Base-by-base conservation (phyloP, 208 protist species). In the Crithidia thermophila region DNA sequence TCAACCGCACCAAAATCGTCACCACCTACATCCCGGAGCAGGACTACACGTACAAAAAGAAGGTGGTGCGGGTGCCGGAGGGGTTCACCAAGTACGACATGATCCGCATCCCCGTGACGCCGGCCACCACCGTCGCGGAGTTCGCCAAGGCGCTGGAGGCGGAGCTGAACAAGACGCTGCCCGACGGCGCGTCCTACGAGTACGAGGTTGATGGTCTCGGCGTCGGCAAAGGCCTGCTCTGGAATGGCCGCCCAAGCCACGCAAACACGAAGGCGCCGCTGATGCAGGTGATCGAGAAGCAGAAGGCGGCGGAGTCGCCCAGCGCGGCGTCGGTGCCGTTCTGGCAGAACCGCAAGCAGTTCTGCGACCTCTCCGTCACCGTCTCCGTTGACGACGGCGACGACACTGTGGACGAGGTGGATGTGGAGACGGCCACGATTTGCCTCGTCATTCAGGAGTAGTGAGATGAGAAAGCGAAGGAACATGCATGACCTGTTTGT, bases 21-120 rank as follows among this genome's bases (percentile, higher is more conserved):
- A 72, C 56, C 27, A 94, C 88, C 16, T 96, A 93, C 65, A 31
- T 96, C 9, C 88, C 91, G 10, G 91, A 96, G 77, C 83, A 93
- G 64, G 91, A 94, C 67, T 93, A 88, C 72, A 96, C 86, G 13
- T 94, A 93, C 73, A 84, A 87, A 53, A 94, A 93, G 72, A 91
- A 89, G 59, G 47, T 94, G 56, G 75, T 94, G 4, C 72, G 88
- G 51, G 65, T 96, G 21, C 91, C 91, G 37, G 86, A 94, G 34
- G 84, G 84, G 11, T 93, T 88, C 65, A 96, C 88, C 36, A 96
- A 96, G 77, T 96, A 96, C 76, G 91, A 96, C 60, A 72, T 42
- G 36, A 87, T 96, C 58, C 70, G 78, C 67, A 53, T 96, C 13
- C 61, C 77, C 2, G 67, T 96, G 9, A 93, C 76, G 8, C 72